Evolutionary conservation across 768 basidiomycete species (phyloP).

Genomic region (Tylopilus balloui): DNA sequence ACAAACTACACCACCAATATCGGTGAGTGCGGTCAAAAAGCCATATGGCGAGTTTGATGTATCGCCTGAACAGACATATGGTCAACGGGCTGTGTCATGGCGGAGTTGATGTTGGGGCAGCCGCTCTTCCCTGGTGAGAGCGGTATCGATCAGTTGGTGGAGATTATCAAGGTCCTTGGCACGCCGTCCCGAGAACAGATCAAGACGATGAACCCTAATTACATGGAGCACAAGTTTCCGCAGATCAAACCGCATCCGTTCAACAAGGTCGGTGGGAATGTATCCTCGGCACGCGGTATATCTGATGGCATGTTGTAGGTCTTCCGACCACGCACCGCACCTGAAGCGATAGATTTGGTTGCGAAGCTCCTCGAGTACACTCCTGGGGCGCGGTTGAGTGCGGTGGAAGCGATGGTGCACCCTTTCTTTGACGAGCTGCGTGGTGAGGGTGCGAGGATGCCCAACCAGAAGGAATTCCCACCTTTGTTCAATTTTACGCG

Average conservation of each 20-base stretch:
- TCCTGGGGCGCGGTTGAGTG: conserved; percentile 86
- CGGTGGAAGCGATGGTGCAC: conserved; percentile 88
- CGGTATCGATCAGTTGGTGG: conserved; percentile 98
- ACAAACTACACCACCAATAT: conserved; percentile 99
- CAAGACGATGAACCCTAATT: conserved; percentile 99
- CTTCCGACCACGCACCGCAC: conserved; percentile 94
- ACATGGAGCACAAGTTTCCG: conserved; percentile 99
- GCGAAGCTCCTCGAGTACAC: conserved; percentile 96
- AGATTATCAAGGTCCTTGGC: conserved; percentile 99
- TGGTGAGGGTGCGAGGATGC: conserved; percentile 87
- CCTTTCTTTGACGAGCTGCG: conserved; percentile 97
- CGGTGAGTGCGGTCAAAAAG: conserved; percentile 51
- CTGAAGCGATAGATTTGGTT: conserved; percentile 94
- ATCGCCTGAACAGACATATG: conserved; percentile 71
- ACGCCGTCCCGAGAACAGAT: conserved; percentile 99
- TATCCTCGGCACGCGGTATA: conserved; percentile 5
- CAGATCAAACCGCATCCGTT: conserved; percentile 99
- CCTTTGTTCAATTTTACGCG: conserved; percentile 92
- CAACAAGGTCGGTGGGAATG: conserved; percentile 63
- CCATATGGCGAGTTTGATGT: conserved; percentile 2
- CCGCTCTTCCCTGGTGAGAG: conserved; percentile 98
- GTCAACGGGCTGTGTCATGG: conserved; percentile 99
- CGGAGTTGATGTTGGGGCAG: conserved; percentile 98
- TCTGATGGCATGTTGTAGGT: conserved; percentile 51
- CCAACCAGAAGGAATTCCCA: conserved; percentile 95